Base-by-base conservation (phyloP, 2,329 filamentous ascomycete species). In the Ophiosphaerella korrae region DNA sequence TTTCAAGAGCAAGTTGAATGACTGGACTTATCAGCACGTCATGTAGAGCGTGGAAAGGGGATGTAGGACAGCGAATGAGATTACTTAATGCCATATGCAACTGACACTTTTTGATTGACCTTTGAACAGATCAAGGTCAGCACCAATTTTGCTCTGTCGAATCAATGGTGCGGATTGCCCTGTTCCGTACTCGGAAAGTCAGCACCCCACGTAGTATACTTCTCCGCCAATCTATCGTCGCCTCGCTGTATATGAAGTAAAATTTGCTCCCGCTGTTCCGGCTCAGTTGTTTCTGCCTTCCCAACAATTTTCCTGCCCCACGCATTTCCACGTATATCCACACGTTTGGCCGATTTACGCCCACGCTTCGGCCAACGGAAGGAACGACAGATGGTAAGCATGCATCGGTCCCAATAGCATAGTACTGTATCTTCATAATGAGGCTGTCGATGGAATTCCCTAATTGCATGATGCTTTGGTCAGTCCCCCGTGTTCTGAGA, bases 1-100 rank as follows among this genome's bases (percentile, higher is more conserved):
- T 48, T 45, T 36, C 39, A 50, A 58, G 54, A 57, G 63, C 56
- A 70, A 55, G 63, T 47, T 63, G 64, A 45, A 68, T 59, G 66
- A 69, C 66, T 61, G 63, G 66, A 69, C 63, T 61, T 60, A 50
- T 62, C 52, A 68, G 58, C 51, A 57, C 58, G 60, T 52, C 43
- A 40, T 66, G 66, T 67, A 72, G 66, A 65, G 67, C 60, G 55
- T 58, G 61, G 48, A 49, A 50, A 52, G 51, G 50, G 36, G 51
- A 50, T 45, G 51, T 53, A 50, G 53, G 46, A 53, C 42, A 35
- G 36, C 36, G 32, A 56, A 50, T 57, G 49, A 57, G 48, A 57
- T 42, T 57, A 54, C 53, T 57, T 55, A 42, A 36, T 37, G 31
- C 45, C 35, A 18, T 9, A 14, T 6, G n/a, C 29, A 16, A n/a